These are phyloP conservation scores for Leptomonas pyrrhocoris DNA, from an alignment of 208 protist species.

Conservation along the genomic window DNA sequence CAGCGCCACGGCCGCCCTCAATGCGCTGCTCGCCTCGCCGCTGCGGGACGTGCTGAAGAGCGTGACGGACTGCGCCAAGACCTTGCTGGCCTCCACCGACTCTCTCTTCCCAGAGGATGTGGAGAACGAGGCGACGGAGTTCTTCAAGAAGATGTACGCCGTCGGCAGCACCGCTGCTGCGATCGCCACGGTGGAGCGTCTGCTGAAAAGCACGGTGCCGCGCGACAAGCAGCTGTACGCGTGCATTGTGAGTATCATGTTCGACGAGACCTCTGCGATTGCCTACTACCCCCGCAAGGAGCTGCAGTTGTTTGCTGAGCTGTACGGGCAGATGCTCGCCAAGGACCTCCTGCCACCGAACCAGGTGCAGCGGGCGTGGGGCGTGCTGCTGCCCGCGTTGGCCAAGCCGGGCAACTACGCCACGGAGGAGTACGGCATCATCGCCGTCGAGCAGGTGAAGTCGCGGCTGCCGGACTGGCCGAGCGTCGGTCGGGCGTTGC, in stretches of 20 bases:
- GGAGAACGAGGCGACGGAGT: conserved; percentile 80
- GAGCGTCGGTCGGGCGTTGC: conserved; percentile 87
- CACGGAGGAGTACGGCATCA: conserved; percentile 96
- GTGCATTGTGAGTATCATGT: conserved; percentile 88
- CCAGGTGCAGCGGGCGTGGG: conserved; percentile 82
- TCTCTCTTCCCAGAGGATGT: conserved; percentile 85
- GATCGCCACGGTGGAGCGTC: conserved; percentile 60
- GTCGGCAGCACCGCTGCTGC: conserved; percentile 55
- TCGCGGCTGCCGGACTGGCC: conserved; percentile 96
- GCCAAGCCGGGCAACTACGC: conserved; percentile 87
- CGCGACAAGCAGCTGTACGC: conserved; percentile 86
- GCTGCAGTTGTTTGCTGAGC: conserved; percentile 76
- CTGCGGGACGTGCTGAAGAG: conserved; percentile 79
- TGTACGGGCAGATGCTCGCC: conserved; percentile 89
- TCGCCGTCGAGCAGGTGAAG: conserved; percentile 96
- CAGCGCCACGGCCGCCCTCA: conserved; percentile 84
- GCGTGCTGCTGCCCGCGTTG: conserved; percentile 92
- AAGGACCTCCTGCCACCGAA: conserved; percentile 68
- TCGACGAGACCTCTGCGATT: conserved; percentile 80
- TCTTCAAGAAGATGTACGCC: conserved; percentile 87
- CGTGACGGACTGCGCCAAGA: conserved; percentile 73
- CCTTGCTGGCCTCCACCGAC: conserved; percentile 73
- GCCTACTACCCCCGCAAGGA: conserved; percentile 79
- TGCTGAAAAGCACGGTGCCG: conserved; percentile 63
- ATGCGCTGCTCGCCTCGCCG: conserved; percentile 72